Evolutionary conservation across 2,329 filamentous ascomycete species (phyloP).

Genomic region (Fusarium sp.): DNA sequence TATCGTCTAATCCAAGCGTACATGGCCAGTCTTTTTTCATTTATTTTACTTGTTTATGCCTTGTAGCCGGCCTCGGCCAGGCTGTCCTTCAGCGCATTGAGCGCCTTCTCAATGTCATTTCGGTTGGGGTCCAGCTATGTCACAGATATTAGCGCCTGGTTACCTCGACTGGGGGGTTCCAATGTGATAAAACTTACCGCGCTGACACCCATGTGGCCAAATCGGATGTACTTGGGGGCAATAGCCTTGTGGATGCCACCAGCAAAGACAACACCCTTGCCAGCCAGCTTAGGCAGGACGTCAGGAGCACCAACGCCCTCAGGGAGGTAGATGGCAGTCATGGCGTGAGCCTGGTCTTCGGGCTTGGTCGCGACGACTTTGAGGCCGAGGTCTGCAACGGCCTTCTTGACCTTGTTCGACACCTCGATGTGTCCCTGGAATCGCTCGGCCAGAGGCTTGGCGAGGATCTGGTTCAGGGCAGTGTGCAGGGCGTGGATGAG

Average conservation of each 20-base stretch:
- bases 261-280: constrained; percentile 93
- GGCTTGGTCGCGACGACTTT: constrained; percentile 89
- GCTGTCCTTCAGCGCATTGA: constrained; percentile 82
- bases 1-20: constrained; percentile 30
- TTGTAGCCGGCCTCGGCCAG: constrained; percentile 81
- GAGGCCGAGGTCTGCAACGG: constrained; percentile 84
- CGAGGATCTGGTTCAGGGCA: constrained; percentile 86
- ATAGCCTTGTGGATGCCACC: constrained; percentile 97
- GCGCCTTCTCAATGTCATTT: constrained; percentile 86
- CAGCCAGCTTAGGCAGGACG: constrained; percentile 86
- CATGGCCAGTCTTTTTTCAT: constrained; percentile 30
- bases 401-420: constrained; percentile 89
- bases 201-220: constrained; percentile 98
- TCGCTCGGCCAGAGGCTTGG: constrained; percentile 84
- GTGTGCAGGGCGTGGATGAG: constrained; percentile 94
- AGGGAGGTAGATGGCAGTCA: constrained; percentile 97
- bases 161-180: neutral
- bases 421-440: constrained; percentile 86
- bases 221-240: constrained; percentile 91
- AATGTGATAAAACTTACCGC: constrained; percentile 69
- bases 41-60: constrained; percentile 43
- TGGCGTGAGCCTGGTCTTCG: constrained; percentile 94
- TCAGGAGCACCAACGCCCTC: constrained; percentile 86
- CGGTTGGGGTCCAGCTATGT: constrained; percentile 80
- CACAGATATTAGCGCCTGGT: constrained; percentile 38